Base-by-base conservation (phyloP, 306 rosid species). In the Leucaena leucocephala region DNA sequence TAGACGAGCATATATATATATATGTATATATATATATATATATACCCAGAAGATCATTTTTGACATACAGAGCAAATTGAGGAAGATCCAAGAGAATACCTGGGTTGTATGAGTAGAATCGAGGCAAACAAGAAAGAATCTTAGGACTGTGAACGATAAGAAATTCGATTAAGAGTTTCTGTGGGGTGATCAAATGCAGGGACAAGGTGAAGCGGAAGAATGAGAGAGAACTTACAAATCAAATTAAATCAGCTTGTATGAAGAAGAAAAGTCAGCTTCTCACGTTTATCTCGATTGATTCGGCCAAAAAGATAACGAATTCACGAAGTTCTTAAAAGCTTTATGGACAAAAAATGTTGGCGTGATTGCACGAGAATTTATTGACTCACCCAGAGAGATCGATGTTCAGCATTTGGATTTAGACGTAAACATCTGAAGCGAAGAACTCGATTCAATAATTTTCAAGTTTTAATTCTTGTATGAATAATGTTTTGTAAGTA, bases 61-160 rank as follows among this genome's bases (percentile, higher is more conserved):
- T 27, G 0, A 27, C 27, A 27, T 27, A 27, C 27, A 27, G 27
- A 27, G 27, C 0, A 27, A 27, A 27, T 27, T 27, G 27, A 27
- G 27, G 27, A 27, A 27, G 27, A 27, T 27, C 27, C 39, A 49
- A 5, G 40, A 74, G 44, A 11, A 43, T 16, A 42, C 39, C 14
- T 39, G 67, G 74, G 59, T 22, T 36, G 17, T 16, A 50, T 8
- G 45, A n/a, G 52, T 49, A 79, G 65, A 71, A 78, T 27, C 54
- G 34, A 5, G 4, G 7, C 17, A 5, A 36, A 8, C 33, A 33
- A 50, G 68, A 34, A 27, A 35, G 19, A 76, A 66, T 38, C 65
- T 9, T 22, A 22, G 33, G 39, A 59, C 8, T 62, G 42, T 62
- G 40, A 59, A 27, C 66, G 40, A 59, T 59, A 17, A 27, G 39